Conservation (phyloP, 2,329 filamentous ascomycete genomes). For the Exophiala bonariae region DNA sequence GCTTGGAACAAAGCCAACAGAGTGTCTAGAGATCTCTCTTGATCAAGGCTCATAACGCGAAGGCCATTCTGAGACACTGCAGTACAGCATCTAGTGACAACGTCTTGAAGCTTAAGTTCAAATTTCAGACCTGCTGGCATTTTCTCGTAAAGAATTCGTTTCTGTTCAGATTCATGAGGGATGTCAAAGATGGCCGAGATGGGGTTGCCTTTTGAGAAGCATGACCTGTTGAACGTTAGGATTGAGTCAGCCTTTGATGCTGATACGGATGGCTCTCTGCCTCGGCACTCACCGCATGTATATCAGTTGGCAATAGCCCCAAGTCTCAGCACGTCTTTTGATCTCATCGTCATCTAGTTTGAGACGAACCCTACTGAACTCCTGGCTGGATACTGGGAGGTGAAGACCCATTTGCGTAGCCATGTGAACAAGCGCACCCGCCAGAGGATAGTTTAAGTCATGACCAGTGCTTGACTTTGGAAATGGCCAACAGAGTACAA, state of each 20-base stretch:
- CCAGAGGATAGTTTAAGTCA: slow-evolving; percentile 38
- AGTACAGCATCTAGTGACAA: slow-evolving; percentile 37
- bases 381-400: slow-evolving; percentile 43
- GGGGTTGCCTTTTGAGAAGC: slow-evolving; percentile 39
- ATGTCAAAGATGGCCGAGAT: slow-evolving; percentile 36
- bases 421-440: slow-evolving; percentile 40
- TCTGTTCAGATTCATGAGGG: slow-evolving; percentile 37
- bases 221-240: slow-evolving; percentile 31
- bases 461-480: slow-evolving; percentile 35
- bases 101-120: slow-evolving; percentile 39
- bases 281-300: slow-evolving; percentile 44
- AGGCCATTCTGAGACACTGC: slow-evolving; percentile 40
- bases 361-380: slow-evolving; percentile 39
- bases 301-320: slow-evolving; percentile 41
- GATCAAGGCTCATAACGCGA: slow-evolving; percentile 37
- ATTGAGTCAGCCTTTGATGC: background rate
- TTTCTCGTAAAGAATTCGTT: slow-evolving; percentile 35
- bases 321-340: slow-evolving; percentile 38
- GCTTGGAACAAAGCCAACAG: slow-evolving; percentile 38
- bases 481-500: slow-evolving; percentile 43
- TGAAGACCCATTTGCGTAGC: slow-evolving; percentile 46
- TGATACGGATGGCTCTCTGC: no score
- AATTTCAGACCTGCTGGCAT: slow-evolving; percentile 36
- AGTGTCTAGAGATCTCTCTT: slow-evolving; percentile 39
- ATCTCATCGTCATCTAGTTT: slow-evolving; percentile 37